These are phyloP conservation scores for Xylaria hypoxylon DNA, from an alignment of 2,329 filamentous ascomycete genomes.

Conservation along the genomic window DNA sequence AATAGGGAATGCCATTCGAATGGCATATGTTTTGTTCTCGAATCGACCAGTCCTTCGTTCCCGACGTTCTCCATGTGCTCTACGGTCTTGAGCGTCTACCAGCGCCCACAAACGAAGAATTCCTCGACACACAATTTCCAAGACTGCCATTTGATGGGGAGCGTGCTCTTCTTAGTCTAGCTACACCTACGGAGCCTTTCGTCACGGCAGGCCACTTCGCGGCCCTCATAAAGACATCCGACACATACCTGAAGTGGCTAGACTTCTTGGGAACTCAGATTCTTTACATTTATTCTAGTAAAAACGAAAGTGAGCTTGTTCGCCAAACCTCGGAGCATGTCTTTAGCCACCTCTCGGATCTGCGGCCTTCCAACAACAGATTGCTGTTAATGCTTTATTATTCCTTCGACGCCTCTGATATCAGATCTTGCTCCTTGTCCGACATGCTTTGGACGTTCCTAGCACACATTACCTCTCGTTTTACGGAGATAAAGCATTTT, in stretches of 20 bases:
- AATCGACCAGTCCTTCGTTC: neutral
- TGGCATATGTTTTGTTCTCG: constrained; percentile 1
- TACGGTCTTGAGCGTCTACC: neutral
- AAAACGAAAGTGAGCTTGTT: neutral
- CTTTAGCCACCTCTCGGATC: neutral
- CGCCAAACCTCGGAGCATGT: constrained; percentile 16
- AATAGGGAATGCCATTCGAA: constrained; percentile 10
- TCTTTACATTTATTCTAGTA: constrained; percentile 16
- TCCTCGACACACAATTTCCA: neutral
- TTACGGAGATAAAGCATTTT: neutral
- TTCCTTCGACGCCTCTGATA: constrained; percentile 8
- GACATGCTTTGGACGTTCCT: constrained; percentile 24
- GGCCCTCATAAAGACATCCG: neutral
- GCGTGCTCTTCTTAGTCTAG: constrained; percentile 19
- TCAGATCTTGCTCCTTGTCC: constrained; percentile 17
- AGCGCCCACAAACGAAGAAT: neutral
- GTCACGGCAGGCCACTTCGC: neutral
- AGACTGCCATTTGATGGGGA: constrained; percentile 6
- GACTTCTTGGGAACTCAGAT: neutral
- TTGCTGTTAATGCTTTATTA: neutral
- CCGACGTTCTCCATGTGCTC: neutral
- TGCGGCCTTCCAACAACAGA: neutral
- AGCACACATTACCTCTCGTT: constrained; percentile 1
- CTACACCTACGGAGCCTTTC: constrained; percentile 18
- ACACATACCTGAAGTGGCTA: constrained; percentile 10